phyloP scores from a whole-genome alignment of 805 yeast genomes.

The Yamadazyma paraphyllophila region DNA sequence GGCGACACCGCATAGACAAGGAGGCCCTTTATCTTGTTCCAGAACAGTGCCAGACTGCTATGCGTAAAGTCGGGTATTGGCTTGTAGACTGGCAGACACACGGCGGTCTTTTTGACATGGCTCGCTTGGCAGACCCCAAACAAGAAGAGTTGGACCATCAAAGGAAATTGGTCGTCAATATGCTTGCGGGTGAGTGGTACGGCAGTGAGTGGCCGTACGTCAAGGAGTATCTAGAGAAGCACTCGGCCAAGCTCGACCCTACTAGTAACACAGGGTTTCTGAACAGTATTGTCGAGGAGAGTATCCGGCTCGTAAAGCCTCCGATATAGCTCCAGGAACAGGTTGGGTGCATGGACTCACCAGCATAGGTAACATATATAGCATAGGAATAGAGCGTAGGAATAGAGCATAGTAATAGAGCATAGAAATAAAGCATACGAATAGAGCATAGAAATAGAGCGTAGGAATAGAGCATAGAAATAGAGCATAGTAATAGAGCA shows the following conservation, averaged over 20 bases:
- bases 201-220: conserved; percentile 41
- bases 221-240: conserved; percentile 23
- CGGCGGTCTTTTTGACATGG: conserved; percentile 3
- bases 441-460: too few relatives aligned
- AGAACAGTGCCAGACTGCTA: conserved; percentile 35
- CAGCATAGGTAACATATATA: too few relatives aligned
- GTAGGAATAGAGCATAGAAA: too few relatives aligned
- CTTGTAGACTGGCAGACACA: conserved; percentile 39
- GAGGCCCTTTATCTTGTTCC: conserved; percentile 32
- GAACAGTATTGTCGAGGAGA: conserved; percentile 38
- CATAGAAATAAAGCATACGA: too few relatives aligned
- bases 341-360: too few relatives aligned
- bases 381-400: too few relatives aligned
- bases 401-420: too few relatives aligned
- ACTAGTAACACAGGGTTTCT: conserved; percentile 32
- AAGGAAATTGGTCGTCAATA: conserved; percentile 24
- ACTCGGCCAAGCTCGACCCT: conserved; percentile 18
- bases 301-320: conserved; percentile 30
- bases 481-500: too few relatives aligned
- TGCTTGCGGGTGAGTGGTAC: conserved; percentile 44
- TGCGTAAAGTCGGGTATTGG: conserved; percentile 42
- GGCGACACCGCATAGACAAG: conserved; percentile 7
- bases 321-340: too few relatives aligned
- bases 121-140: conserved; percentile 10
- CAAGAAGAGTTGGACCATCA: conserved; percentile 15